Evolutionary conservation across 1,284 basidiomycete genomes (phyloP), one percentile per base, ranked within the genome.

Genomic region (Puccinia brachypodii): DNA sequence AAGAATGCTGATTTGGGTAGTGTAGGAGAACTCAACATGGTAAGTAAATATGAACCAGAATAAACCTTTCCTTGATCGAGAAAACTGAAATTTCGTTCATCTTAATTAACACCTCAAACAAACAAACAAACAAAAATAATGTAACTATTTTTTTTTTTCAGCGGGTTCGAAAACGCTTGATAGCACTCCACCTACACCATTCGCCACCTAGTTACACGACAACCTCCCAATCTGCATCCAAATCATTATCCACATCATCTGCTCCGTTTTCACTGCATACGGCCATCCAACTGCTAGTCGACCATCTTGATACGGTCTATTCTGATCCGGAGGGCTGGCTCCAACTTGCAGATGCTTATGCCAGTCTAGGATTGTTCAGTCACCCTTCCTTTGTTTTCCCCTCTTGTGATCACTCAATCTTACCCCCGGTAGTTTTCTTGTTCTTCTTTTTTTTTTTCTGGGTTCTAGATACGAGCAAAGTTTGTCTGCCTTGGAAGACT

Each of bases 251-350:
- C 68, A 82, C 22, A 83, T 83, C 28, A 13, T 76, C 47, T 9
- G 44, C 66, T 14, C 47, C 60, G 8, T 78, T 84, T 50, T 82
- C 81, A 25, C 44, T 80, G 0, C 82, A 92, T 66, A 89, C 89
- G 58, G 91, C 93, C 0, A 91, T 95, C 0, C 89, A 92, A 13
- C 91, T 94, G 83, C 89, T 99, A 7, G 91, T 91, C 28, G 88
- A 89, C 44, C 93, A 94, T 85, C 90, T 98, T 50, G 96, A 98
- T 85, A 95, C 92, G 0, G 95, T 96, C 87, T 98, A 98, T 86
- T 91, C 91, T 38, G 96, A 99, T 85, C 89, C 94, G 0, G 93
- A 96, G 84, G 95, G 90, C 4, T 99, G 96, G 97, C 89, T 94
- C 14, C 92, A 97, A 85, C 90, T 99, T n/a, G 93, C 95, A 0